Evolutionary conservation across 2,329 filamentous ascomycete species (phyloP).

Genomic region (Scleromitrula shiraiana): DNA sequence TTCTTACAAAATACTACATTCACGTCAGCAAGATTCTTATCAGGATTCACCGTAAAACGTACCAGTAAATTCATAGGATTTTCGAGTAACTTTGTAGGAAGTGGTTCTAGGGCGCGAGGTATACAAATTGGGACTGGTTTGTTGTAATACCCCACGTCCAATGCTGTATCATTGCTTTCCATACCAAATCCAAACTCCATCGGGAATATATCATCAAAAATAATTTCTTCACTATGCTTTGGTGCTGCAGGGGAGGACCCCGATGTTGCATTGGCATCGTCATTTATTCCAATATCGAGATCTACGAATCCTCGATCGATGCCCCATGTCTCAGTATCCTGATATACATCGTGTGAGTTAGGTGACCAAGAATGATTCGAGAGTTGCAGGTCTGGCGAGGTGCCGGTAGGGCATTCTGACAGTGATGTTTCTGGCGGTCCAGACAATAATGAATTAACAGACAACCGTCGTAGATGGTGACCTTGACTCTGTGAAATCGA

Average conservation of each 20-base stretch:
- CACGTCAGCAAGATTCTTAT: background rate
- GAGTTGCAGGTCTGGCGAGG: constrained; percentile 2
- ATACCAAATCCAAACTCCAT: constrained; percentile 42
- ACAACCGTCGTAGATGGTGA: constrained; percentile 45
- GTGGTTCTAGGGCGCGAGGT: constrained; percentile 39
- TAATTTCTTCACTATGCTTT: constrained; percentile 26
- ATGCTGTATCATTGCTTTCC: constrained; percentile 42
- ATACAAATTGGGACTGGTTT: constrained; percentile 56
- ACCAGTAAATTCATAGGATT: constrained; percentile 72
- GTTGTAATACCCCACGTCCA: constrained; percentile 60
- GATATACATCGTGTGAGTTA: constrained; percentile 14
- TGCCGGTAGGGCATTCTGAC: background rate
- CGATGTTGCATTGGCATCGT: constrained; percentile 60
- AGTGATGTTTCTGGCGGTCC: constrained; percentile 33
- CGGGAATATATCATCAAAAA: constrained; percentile 26
- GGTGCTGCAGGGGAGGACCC: constrained; percentile 33
- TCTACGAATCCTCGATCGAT: constrained; percentile 64
- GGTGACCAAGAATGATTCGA: constrained; percentile 4
- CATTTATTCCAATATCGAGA: constrained; percentile 61
- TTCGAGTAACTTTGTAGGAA: constrained; percentile 47
- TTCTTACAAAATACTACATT: constrained; percentile 40
- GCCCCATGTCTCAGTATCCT: constrained; percentile 51
- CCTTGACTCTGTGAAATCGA: background rate
- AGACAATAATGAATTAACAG: constrained; percentile 57
- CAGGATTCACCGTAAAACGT: background rate